Base-by-base conservation (phyloP, 768 basidiomycete species). In the Suillus paluster region DNA sequence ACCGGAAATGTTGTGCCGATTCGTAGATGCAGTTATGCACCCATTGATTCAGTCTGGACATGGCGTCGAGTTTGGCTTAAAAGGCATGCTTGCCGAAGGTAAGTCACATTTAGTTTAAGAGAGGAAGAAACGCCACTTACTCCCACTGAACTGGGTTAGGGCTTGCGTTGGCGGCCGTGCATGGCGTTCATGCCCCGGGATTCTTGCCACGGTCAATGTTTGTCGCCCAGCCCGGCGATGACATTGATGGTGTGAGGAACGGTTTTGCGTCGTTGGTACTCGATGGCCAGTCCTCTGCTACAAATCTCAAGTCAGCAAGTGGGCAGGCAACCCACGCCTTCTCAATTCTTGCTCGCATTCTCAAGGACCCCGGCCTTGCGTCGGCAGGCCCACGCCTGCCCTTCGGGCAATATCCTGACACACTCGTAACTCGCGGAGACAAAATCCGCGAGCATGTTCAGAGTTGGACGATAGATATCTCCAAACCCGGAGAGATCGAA, bases 31-130 rank as follows among this genome's bases (percentile, higher is more conserved):
- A 0, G 66, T 90, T 23, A 4, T 89, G 3, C 90, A 91, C 64
- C 81, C 89, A 0, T 49, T 89, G 58, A 90, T 91, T 53, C 86
- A 90, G 65, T 65, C 75, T 15, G 88, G 86, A 2, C 82, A 85
- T 66, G 89, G 88, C 0, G 63, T 79, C 5, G 90, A 90, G 71
- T 90, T 91, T 63, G 81, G 81, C 11, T 55, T 90, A 44, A 84
- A 81, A n/a, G 89, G 88, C 1, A 78, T 88, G 69, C 66, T 86
- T 1, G 82, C 82, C 6, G 89, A 91, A 79, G 90, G 89, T 86
- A 19, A 3, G 62, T 45, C 25, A 8, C 45, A 25, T n/a, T 6
- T 38, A 6, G 15, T 36, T 17, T 11, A 4, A 17, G n/a, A n/a
- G n/a, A 19, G 17, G n/a, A 41, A 9, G 5, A 15, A 2, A 1